These are phyloP conservation scores for Euphorbia lathyris DNA, from an alignment of 345 rosid species.

Conservation along the genomic window DNA sequence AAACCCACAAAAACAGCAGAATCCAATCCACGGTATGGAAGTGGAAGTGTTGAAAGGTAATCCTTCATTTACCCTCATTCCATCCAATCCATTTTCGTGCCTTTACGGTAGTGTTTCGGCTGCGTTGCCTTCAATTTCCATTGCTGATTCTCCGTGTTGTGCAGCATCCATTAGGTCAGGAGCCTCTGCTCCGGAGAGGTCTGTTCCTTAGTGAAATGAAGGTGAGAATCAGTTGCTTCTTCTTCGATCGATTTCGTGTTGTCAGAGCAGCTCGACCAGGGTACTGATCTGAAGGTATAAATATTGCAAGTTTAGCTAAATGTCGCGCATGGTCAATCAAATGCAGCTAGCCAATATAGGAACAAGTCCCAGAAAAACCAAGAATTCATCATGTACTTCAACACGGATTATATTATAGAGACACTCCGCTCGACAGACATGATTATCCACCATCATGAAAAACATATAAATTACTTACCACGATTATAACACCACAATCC, in stretches of 20 bases:
- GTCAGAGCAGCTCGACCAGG: conserved; percentile 7
- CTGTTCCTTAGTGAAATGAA: conserved; percentile 4
- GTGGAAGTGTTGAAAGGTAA: too few relatives aligned
- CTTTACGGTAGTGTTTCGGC: conserved; percentile 8
- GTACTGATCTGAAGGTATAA: conserved; percentile 33
- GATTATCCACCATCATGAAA: too few relatives aligned
- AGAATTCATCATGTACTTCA: too few relatives aligned
- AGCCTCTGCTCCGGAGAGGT: conserved; percentile 11
- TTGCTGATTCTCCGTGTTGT: conserved; percentile 36
- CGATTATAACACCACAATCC: too few relatives aligned
- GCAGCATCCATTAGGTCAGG: conserved; percentile 50
- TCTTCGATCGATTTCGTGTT: conserved; percentile 24
- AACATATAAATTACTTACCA: too few relatives aligned
- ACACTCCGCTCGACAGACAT: too few relatives aligned
- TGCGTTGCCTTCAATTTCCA: conserved; percentile 53
- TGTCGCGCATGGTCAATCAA: background rate
- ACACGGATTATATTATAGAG: too few relatives aligned
- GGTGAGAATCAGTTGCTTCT: conserved; percentile 19
- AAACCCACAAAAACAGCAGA: too few relatives aligned
- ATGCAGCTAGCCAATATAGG: background rate
- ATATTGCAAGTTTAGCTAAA: background rate
- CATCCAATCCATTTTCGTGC: conserved; percentile 13
- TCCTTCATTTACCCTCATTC: too few relatives aligned
- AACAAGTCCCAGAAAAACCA: too few relatives aligned
- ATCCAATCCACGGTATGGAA: too few relatives aligned